These are phyloP conservation scores for Apophysomyces ossiformis DNA, from an alignment of 371 early-diverging fungal species.

Conservation along the genomic window DNA sequence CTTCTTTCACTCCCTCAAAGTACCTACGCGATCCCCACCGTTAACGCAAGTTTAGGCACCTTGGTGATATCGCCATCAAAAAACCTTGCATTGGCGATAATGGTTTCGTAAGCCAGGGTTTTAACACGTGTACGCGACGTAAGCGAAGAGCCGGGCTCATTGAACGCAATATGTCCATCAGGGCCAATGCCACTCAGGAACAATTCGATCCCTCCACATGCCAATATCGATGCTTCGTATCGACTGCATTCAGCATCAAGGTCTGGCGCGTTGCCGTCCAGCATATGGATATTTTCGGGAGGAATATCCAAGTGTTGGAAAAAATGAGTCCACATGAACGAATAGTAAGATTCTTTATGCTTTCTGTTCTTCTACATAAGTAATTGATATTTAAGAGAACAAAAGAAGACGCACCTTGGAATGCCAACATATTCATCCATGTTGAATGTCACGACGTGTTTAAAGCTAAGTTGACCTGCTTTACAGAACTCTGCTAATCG, in stretches of 20 bases:
- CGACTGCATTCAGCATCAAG: conserved; percentile 79
- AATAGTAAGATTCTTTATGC: conserved; percentile 86
- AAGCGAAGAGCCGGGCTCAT: conserved; percentile 90
- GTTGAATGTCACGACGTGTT: conserved; percentile 72
- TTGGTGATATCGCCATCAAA: conserved; percentile 87
- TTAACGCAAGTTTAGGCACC: conserved; percentile 88
- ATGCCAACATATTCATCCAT: conserved; percentile 75
- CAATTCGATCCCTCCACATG: conserved; percentile 83
- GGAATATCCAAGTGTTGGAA: conserved; percentile 85
- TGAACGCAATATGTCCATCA: conserved; percentile 92
- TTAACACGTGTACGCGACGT: conserved; percentile 86
- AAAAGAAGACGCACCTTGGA: conserved; percentile 11
- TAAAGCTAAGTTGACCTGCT: conserved; percentile 64
- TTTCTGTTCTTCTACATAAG: conserved; percentile 37
- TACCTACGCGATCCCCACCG: conserved; percentile 84
- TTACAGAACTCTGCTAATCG: conserved; percentile 65
- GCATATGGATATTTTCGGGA: conserved; percentile 79
- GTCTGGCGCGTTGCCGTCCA: conserved; percentile 85
- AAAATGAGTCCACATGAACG: conserved; percentile 87
- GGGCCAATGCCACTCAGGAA: conserved; percentile 87
- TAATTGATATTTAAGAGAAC: background rate
- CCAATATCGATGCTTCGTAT: conserved; percentile 79
- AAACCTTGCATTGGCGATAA: conserved; percentile 88
- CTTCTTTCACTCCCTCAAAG: background rate
- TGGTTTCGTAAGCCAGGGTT: conserved; percentile 90